Conservation (phyloP, 305 asterid species). For the Rubia tinctorum region DNA sequence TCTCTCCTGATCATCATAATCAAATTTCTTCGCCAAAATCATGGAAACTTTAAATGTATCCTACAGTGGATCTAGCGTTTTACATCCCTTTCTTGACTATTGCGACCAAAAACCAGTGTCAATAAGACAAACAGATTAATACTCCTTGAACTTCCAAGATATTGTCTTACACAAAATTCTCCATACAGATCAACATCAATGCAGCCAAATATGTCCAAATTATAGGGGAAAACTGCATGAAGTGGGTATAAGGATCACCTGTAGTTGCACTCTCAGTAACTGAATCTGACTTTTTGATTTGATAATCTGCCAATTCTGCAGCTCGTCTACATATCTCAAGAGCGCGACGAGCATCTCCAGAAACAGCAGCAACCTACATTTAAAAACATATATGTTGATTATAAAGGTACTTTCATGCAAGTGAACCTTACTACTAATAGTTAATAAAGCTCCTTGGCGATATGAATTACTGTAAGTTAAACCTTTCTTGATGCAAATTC, state of each 20-base stretch:
- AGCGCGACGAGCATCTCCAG: slow-evolving; percentile 99
- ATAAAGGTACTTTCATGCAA: slow-evolving; percentile 18
- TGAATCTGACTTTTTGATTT: slow-evolving; percentile 38
- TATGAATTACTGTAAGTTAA: slow-evolving; percentile 17
- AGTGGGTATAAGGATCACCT: slow-evolving; percentile 30
- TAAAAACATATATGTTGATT: slow-evolving; percentile 10
- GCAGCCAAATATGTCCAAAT: not conserved
- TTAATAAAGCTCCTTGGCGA: slow-evolving; percentile 6
- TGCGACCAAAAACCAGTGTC: not conserved
- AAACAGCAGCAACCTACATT: slow-evolving; percentile 91
- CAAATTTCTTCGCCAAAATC: not conserved
- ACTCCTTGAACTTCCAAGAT: not conserved
- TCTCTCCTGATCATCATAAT: not conserved
- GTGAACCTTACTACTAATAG: slow-evolving; percentile 1
- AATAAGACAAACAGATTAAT: not conserved
- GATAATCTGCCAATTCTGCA: slow-evolving; percentile 91
- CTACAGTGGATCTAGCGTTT: not conserved
- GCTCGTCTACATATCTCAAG: slow-evolving; percentile 96
- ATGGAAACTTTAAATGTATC: not conserved
- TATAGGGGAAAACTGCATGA: not conserved
- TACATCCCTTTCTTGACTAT: not conserved
- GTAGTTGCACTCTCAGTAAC: slow-evolving; percentile 42
- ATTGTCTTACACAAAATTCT: not conserved
- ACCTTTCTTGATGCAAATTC: slow-evolving; percentile 99
- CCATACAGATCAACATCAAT: not conserved